A percentile compares a stretch with the other conserved stretches of the same genome.
These are phyloP conservation scores for Suillus clintonianus DNA, from an alignment of 768 basidiomycete genomes.

Conservation along the genomic window DNA sequence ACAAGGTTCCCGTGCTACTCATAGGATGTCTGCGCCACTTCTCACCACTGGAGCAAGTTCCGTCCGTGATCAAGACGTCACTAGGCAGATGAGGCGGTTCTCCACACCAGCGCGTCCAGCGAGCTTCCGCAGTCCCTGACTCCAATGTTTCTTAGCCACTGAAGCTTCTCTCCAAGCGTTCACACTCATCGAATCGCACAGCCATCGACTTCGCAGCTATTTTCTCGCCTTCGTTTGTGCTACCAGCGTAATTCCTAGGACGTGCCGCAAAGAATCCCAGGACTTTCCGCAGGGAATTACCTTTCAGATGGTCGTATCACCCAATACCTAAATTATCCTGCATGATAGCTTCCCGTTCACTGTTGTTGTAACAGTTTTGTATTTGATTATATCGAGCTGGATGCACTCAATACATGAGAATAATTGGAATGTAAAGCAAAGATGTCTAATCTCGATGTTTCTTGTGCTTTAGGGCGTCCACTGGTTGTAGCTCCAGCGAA, in stretches of 20 bases:
- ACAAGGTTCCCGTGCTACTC: background rate
- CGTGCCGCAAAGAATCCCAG: background rate
- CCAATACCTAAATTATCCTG: background rate
- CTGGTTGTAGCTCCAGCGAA: background rate
- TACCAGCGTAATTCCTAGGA: background rate
- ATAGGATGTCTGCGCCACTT: constrained; percentile 11
- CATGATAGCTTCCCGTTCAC: background rate
- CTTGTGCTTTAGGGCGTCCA: background rate
- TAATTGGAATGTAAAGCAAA: background rate
- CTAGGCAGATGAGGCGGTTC: background rate
- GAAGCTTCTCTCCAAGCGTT: background rate
- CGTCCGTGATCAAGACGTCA: background rate
- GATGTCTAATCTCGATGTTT: background rate
- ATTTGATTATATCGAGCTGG: background rate
- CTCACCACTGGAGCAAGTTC: constrained; percentile 15
- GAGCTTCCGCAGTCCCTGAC: constrained; percentile 1
- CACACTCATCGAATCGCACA: background rate
- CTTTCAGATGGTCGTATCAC: no score
- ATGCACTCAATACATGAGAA: background rate
- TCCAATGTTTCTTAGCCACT: background rate
- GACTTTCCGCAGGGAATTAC: background rate
- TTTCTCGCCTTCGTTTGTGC: background rate
- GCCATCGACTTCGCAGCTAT: background rate
- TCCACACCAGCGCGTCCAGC: background rate
- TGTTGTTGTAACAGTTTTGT: background rate